Evolutionary conservation across 169 alveolate species (phyloP).

Genomic region (Plasmodium inui): DNA sequence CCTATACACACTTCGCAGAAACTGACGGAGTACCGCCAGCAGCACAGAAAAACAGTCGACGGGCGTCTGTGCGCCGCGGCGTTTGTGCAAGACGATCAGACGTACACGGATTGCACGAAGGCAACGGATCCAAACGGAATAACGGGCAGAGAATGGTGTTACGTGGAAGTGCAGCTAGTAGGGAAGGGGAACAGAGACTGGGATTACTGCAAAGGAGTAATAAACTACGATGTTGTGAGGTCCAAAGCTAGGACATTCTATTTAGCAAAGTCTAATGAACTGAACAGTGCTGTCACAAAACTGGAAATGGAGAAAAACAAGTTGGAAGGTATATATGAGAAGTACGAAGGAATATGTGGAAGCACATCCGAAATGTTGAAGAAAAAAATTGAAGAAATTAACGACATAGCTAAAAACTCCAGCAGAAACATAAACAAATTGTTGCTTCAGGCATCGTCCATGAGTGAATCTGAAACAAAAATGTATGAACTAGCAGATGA

Average conservation of each 20-base stretch:
- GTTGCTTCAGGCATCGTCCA: constrained; percentile 50
- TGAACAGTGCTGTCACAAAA: constrained; percentile 43
- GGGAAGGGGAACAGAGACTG: constrained; percentile 93
- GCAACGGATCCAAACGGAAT: constrained; percentile 92
- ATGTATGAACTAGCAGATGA: constrained; percentile 59
- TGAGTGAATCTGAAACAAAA: constrained; percentile 30
- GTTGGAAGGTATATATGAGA: constrained; percentile 62
- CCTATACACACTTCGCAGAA: constrained; percentile 68
- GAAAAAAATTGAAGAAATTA: constrained; percentile 79
- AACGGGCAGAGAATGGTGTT: constrained; percentile 92
- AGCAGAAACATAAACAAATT: constrained; percentile 59
- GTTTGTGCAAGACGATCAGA: constrained; percentile 91
- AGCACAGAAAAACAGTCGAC: constrained; percentile 91
- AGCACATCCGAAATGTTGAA: constrained; percentile 78
- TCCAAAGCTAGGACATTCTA: constrained; percentile 80
- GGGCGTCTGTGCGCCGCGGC: constrained; percentile 94
- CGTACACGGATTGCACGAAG: constrained; percentile 92
- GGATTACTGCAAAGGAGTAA: constrained; percentile 91
- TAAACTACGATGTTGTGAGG: constrained; percentile 85
- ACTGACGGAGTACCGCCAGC: constrained; percentile 92
- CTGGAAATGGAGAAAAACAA: constrained; percentile 48
- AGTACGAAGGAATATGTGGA: constrained; percentile 77
- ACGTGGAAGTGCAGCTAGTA: constrained; percentile 92
- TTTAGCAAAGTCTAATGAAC: constrained; percentile 60
- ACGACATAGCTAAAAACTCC: constrained; percentile 77